Conservation (phyloP, 345 rosid species). For the Camelina hispida region DNA sequence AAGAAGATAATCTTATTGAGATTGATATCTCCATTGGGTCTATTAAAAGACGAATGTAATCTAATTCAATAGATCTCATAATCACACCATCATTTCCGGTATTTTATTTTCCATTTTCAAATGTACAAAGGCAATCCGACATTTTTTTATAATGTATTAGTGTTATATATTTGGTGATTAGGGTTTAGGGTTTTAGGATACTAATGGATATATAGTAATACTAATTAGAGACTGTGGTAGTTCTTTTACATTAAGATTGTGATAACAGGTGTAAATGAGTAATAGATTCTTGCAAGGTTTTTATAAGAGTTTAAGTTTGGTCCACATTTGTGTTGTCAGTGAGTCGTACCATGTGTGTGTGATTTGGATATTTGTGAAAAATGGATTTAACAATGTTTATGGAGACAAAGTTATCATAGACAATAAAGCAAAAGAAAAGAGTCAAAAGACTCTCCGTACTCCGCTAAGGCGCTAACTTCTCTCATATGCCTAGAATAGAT, state of each 20-base stretch:
- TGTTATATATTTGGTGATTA: slow-evolving; percentile 6
- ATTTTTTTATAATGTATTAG: background rate
- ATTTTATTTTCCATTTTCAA: background rate
- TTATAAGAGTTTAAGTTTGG: background rate
- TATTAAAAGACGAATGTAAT: slow-evolving; percentile 54
- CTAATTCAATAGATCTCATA: background rate
- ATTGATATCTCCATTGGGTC: slow-evolving; percentile 80
- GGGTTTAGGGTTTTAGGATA: slow-evolving; percentile 17
- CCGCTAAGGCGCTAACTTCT: background rate
- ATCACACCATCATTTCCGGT: background rate
- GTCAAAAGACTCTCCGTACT: background rate
- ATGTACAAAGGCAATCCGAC: slow-evolving; percentile 14
- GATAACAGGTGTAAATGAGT: background rate
- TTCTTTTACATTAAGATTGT: background rate
- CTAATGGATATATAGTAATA: background rate
- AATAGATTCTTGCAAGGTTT: background rate
- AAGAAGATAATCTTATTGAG: slow-evolving; percentile 78
- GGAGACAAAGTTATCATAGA: background rate
- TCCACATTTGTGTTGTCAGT: background rate
- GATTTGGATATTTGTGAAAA: background rate
- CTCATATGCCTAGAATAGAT: background rate
- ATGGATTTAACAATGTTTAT: background rate
- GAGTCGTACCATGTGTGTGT: background rate
- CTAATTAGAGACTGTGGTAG: background rate
- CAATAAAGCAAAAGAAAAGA: background rate